phyloP scores from a whole-genome alignment of 495 filamentous ascomycete species.

The Sordaria brevicollis region DNA sequence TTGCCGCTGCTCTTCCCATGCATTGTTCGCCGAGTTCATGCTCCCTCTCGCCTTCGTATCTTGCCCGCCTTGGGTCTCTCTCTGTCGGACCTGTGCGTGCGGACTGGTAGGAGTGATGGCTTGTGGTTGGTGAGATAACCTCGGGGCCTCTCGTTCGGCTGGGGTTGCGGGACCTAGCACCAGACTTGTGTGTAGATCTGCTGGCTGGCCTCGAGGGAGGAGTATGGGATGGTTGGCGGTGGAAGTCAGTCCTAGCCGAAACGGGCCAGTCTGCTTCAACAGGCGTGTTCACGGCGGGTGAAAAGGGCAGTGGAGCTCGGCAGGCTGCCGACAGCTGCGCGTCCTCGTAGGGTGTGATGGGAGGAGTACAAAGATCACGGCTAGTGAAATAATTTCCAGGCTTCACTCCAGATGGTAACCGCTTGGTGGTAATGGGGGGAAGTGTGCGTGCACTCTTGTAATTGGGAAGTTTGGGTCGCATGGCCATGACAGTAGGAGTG shows the following conservation, averaged over 20 bases:
- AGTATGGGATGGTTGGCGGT: neutral
- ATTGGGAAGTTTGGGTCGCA: slow-evolving; percentile 13
- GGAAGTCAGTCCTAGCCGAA: slow-evolving; percentile 6
- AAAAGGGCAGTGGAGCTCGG: slow-evolving; percentile 1
- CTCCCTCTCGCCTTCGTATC: neutral
- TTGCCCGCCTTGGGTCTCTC: neutral
- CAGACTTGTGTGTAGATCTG: neutral
- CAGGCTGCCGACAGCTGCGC: neutral
- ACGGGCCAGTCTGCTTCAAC: slow-evolving; percentile 14
- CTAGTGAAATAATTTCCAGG: slow-evolving; percentile 10
- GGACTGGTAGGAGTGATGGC: neutral
- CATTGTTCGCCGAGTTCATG: neutral
- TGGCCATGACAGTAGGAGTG: slow-evolving; percentile 2
- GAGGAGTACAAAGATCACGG: slow-evolving; percentile 13
- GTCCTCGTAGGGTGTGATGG: slow-evolving; percentile 12
- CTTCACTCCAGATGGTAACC: slow-evolving; percentile 3
- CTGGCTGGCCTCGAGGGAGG: slow-evolving; percentile 2
- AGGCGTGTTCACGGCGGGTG: slow-evolving; percentile 6
- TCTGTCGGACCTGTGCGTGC: neutral
- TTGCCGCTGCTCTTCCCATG: neutral
- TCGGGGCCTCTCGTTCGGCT: slow-evolving; percentile 2
- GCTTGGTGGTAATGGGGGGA: slow-evolving; percentile 1
- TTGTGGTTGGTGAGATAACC: neutral
- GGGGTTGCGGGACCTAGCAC: slow-evolving; percentile 4
- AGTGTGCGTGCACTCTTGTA: slow-evolving; percentile 6